Evolutionary conservation across 2,329 filamentous ascomycete species (phyloP), one percentile per base, ranked within the genome.

Genomic region (Verticillium nubilum): DNA sequence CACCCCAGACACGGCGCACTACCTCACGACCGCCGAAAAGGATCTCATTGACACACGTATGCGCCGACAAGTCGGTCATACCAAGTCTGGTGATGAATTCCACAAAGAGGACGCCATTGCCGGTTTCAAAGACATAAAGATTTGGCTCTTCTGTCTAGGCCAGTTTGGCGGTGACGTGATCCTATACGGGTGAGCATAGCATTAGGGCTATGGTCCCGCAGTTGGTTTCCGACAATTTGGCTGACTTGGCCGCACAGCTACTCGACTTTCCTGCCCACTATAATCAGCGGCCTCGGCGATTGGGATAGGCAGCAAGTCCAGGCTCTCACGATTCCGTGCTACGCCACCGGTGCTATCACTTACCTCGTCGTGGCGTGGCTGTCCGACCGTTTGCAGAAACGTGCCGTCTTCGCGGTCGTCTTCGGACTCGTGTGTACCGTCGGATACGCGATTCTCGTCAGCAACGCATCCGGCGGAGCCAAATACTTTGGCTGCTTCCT

Each of bases 321-420:
- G 66, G 83, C 85, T n/a, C 76, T 89, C 19, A 89, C 86, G 0
- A 87, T 89, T 42, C 86, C 87, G 1, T 87, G 85, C 68, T 89
- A 89, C 62, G 78, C 79, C 0, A 67, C 87, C 3, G 86, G 86
- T 0, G 86, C 85, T 0, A 77, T 87, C 19, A 82, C 77, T 0
- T 89, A 87, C 60, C 74, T 88, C 2, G 60, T 76, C 0, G 75
- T 83, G 0, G 86, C 86, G 2, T 80, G 78, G 67, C 71, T 86
- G 47, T 86, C 83, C 2, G 86, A 89, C 66, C 75, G 78, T 52
- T 78, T 77, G 52, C 84, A 87, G 65, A 74, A 73, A 19, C 79
- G 86, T 53, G 86, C 78, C 0, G 62, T 86, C 0, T 86, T 84
- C 52, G 75, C 77, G 1, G 77, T 85, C 5, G 63, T 79, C 0